Conservation (phyloP, 805 yeast genomes). For the Scheffersomyces spartinae region DNA sequence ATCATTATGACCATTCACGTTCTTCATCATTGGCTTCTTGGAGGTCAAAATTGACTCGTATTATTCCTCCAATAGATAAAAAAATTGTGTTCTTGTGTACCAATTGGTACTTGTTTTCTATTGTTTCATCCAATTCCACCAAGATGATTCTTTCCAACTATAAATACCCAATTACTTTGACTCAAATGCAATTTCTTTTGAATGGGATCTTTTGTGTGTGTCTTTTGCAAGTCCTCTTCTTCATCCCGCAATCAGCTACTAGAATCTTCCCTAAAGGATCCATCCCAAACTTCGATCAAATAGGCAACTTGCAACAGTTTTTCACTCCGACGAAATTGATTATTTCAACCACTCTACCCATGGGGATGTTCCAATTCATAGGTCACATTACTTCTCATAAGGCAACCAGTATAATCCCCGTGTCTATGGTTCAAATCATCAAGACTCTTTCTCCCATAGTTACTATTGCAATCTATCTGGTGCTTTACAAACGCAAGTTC, state of each 20-base stretch:
- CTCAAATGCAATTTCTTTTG: conserved; percentile 75
- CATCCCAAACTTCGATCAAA: conserved; percentile 23
- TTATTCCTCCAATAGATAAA: conserved; percentile 13
- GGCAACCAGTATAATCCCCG: conserved; percentile 87
- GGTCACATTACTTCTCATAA: conserved; percentile 89
- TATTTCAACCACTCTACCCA: conserved; percentile 67
- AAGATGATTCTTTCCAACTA: conserved; percentile 63
- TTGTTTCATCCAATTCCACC: conserved; percentile 71
- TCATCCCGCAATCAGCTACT: conserved; percentile 12
- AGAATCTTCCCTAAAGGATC: conserved; percentile 37
- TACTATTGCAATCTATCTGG: conserved; percentile 70
- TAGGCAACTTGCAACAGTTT: conserved; percentile 22
- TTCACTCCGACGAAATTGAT: conserved; percentile 43
- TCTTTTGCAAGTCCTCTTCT: conserved; percentile 27
- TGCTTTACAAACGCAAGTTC: conserved; percentile 49
- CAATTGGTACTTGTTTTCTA: conserved; percentile 72
- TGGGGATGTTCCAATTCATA: conserved; percentile 87
- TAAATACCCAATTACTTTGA: conserved; percentile 76
- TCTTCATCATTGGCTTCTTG: too few relatives aligned
- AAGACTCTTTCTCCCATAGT: conserved; percentile 86
- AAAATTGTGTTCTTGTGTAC: conserved; percentile 38
- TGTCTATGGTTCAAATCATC: conserved; percentile 89
- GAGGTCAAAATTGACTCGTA: background rate
- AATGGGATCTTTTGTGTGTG: conserved; percentile 51
- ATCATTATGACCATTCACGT: too few relatives aligned